phyloP scores from a whole-genome alignment of 169 alveolate species.

The Theileria annulata region DNA sequence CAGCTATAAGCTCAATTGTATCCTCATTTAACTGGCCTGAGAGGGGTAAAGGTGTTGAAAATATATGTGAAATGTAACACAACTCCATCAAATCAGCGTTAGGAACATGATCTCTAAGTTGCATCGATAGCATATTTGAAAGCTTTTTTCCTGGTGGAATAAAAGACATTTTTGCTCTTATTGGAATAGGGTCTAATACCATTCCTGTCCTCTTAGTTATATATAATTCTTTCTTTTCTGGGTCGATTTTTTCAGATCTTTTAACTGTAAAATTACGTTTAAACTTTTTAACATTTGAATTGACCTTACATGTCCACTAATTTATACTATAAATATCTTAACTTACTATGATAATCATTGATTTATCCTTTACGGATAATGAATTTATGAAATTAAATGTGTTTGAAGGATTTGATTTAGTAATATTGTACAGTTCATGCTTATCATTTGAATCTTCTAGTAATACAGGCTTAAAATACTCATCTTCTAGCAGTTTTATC shows the following conservation, averaged over 20 bases:
- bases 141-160: slow-evolving; percentile 64
- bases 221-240: slow-evolving; percentile 48
- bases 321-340: not conserved
- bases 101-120: slow-evolving; percentile 40
- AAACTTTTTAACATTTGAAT: not conserved
- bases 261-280: not conserved
- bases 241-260: slow-evolving; percentile 50
- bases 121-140: slow-evolving; percentile 41
- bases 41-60: slow-evolving; percentile 42
- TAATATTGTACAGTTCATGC: not conserved
- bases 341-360: slow-evolving; percentile 48
- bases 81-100: slow-evolving; percentile 26
- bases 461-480: slow-evolving; percentile 50
- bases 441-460: slow-evolving; percentile 17
- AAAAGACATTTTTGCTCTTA: slow-evolving; percentile 40
- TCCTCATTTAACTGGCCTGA: slow-evolving; percentile 63
- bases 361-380: slow-evolving; percentile 37
- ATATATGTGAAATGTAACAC: slow-evolving; percentile 41
- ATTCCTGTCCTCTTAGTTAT: slow-evolving; percentile 48
- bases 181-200: slow-evolving; percentile 64
- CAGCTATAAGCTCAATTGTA: slow-evolving; percentile 45
- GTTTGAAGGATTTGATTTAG: not conserved
- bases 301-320: slow-evolving; percentile 11
- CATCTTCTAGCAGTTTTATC: slow-evolving; percentile 48
- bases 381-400: slow-evolving; percentile 31